These are phyloP conservation scores for Tolypocladium endophyticum DNA, from an alignment of 2,329 filamentous ascomycete species.

Conservation along the genomic window DNA sequence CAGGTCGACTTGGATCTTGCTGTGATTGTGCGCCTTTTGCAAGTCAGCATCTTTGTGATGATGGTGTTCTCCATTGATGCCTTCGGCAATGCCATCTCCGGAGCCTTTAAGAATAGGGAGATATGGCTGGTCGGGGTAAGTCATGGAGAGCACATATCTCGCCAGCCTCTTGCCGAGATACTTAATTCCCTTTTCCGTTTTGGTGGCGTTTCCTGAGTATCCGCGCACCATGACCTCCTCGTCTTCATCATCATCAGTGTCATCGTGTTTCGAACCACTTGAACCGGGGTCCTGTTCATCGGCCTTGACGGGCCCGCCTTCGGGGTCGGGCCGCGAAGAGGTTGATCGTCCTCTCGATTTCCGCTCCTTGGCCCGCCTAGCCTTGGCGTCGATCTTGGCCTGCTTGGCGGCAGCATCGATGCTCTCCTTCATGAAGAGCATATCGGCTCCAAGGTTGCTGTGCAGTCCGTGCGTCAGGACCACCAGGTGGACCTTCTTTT, in stretches of 20 bases:
- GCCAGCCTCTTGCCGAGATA: constrained; percentile 92
- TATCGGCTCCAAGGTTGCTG: constrained; percentile 90
- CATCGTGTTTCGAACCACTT: constrained; percentile 25
- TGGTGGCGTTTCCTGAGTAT: constrained; percentile 79
- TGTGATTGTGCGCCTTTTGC: constrained; percentile 47
- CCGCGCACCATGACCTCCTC: constrained; percentile 84
- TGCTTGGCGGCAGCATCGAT: constrained; percentile 77
- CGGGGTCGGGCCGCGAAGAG: not conserved
- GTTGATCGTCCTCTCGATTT: not conserved
- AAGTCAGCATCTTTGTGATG: constrained; percentile 31
- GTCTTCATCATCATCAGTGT: constrained; percentile 57
- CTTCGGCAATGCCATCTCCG: constrained; percentile 29
- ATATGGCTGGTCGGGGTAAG: constrained; percentile 88
- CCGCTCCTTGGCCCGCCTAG: constrained; percentile 42
- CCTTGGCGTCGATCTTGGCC: constrained; percentile 58
- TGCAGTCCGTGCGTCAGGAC: constrained; percentile 90
- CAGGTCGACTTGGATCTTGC: constrained; percentile 45
- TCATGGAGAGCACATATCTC: constrained; percentile 79
- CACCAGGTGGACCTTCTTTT: constrained; percentile 80
- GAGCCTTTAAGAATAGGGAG: constrained; percentile 51
- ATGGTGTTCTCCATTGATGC: constrained; percentile 24
- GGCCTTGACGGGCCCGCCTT: constrained; percentile 6
- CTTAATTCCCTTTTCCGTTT: constrained; percentile 91
- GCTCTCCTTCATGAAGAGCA: constrained; percentile 95
- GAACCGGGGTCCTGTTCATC: constrained; percentile 11